Evolutionary conservation across 768 basidiomycete species (phyloP), one percentile per base, ranked within the genome.

Genomic region (Hortiboletus flavorubellus): DNA sequence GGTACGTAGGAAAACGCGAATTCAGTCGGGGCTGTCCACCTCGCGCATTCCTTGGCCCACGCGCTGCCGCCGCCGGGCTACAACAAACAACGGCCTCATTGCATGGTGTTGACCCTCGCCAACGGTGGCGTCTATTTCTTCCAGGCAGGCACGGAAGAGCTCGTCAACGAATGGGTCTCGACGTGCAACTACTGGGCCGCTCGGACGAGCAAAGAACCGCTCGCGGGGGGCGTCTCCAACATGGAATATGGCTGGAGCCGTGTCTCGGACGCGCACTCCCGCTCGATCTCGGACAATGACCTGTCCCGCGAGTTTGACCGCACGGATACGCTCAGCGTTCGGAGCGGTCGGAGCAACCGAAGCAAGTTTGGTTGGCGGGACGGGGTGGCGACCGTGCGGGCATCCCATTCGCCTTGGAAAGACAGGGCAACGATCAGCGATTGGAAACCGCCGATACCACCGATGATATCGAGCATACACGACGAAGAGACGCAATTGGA

Each of bases 181-280:
- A 97, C 97, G 0, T 98, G 96, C 81, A 99, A 98, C 75, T 99
- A 99, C 69, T 98, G 97, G 97, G 92, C 97, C 0, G 97, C 96
- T 2, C 80, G 97, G 43, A 91, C 86, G 53, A 93, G 91, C 71
- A 94, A 96, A 64, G 95, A 98, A 67, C 97, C 97, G 1, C 80
- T 99, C 3, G 81, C 90, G 2, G 97, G 97, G 5, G 97, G 97
- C 23, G 95, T 99, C 8, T 94, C 93, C 46, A 99, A 98, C 74
- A 96, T 98, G 91, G 97, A 99, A 71, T 97, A 98, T 67, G 97
- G 97, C 9, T 99, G 97, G 97, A 95, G 85, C 69, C 81, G 91
- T 18, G 80, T 93, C 8, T 62, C 76, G 26, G 87, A 87, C 55
- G 62, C 76, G 39, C 81, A 82, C 53, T 74, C 72, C 2, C 80